phyloP scores from a whole-genome alignment of 768 basidiomycete genomes.

The Neoboletus subvelutipes region DNA sequence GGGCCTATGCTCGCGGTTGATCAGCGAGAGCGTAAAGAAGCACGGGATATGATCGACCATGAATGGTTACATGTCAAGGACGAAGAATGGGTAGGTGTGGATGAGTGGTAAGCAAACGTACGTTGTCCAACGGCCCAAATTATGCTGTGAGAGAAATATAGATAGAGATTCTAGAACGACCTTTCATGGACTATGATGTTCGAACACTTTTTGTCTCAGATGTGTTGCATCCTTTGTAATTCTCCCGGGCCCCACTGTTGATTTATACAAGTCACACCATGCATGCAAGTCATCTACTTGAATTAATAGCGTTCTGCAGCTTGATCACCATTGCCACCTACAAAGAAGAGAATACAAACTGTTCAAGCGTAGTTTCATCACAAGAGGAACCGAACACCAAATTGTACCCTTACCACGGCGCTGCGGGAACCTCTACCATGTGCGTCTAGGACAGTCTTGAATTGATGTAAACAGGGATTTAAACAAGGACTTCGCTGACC shows the following conservation, averaged over 20 bases:
- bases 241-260: not conserved
- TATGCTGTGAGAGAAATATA: conserved; percentile 6
- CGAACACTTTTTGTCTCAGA: not conserved
- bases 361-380: not conserved
- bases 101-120: conserved; percentile 28
- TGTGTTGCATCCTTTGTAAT: conserved; percentile 9
- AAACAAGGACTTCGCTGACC: not conserved
- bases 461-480: not conserved
- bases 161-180: conserved; percentile 9
- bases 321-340: not conserved
- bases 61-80: conserved; percentile 60
- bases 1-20: conserved; percentile 75
- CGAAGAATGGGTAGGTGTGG: conserved; percentile 27
- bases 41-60: conserved; percentile 72
- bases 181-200: conserved; percentile 4
- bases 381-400: not conserved
- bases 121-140: not conserved
- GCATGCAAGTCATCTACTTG: conserved; percentile 7
- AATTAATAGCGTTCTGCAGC: not conserved
- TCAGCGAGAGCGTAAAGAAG: conserved; percentile 64
- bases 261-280: not conserved
- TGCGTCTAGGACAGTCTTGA: not conserved
- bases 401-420: not conserved
- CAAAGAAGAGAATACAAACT: not conserved
- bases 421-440: not conserved